Percentiles rank a stretch among this genome's conserved stretches.
Evolutionary conservation across 1,139 yeast species (phyloP).

Genomic region (Saccharomyces hybrid): DNA sequence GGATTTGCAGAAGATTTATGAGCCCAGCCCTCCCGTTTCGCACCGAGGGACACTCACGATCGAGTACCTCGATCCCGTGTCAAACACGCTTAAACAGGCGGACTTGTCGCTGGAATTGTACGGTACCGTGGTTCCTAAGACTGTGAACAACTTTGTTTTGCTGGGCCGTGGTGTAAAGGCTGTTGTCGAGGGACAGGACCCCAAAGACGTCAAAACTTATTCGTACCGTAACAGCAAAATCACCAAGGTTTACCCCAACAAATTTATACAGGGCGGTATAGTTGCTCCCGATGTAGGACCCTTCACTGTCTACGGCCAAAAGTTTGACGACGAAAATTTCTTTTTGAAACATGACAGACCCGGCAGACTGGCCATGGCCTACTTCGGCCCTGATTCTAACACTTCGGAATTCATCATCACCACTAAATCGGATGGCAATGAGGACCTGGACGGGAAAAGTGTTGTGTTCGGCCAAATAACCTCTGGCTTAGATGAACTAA

Average conservation of each 20-base stretch:
- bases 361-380: slow-evolving; percentile 68
- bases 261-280: slow-evolving; percentile 74
- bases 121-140: slow-evolving; percentile 64
- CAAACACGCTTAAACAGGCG: slow-evolving; percentile 10
- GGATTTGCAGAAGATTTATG: slow-evolving; percentile 17
- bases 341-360: slow-evolving; percentile 52
- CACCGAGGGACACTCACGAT: slow-evolving; percentile 20
- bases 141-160: slow-evolving; percentile 59
- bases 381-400: slow-evolving; percentile 69
- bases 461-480: slow-evolving; percentile 72
- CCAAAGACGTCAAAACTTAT: slow-evolving; percentile 45
- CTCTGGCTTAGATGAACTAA: slow-evolving; percentile 54
- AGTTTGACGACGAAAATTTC: slow-evolving; percentile 65
- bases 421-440: slow-evolving; percentile 47
- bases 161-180: slow-evolving; percentile 45
- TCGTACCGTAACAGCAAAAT: slow-evolving; percentile 56
- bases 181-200: slow-evolving; percentile 35
- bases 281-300: slow-evolving; percentile 87
- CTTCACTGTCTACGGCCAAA: slow-evolving; percentile 60
- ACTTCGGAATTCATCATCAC: slow-evolving; percentile 70
- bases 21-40: slow-evolving; percentile 29
- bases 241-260: slow-evolving; percentile 59
- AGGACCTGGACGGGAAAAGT: slow-evolving; percentile 63
- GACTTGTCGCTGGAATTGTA: slow-evolving; percentile 58
- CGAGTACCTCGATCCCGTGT: slow-evolving; percentile 19